Base-by-base conservation (phyloP, 2,329 filamentous ascomycete species). In the Arthrinium phaeospermum region DNA sequence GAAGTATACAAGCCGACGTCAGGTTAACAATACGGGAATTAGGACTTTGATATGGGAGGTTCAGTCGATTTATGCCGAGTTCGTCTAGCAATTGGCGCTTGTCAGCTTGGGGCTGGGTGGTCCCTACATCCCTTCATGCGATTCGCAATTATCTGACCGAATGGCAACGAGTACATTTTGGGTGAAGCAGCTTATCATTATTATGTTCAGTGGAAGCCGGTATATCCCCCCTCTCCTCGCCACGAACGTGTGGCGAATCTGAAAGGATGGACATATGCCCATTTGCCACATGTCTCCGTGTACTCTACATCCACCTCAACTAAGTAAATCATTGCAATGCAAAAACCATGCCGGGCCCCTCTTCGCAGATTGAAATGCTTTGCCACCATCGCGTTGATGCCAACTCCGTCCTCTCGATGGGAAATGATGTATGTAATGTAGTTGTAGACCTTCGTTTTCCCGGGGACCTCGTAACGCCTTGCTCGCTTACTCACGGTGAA, bases 391-490 rank as follows among this genome's bases (percentile, higher is more conserved):
- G 10, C 34, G 19, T n/a, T 12, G 57, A 24, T n/a, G 22, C 34
- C 12, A 41, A 64, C 57, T 41, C 57, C 57, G 34, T 37, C 34
- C 5, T n/a, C n/a, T 22, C 19, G 6, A 5, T 13, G 34, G 34
- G 10, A 64, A 64, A 64, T n/a, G 34, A 12, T 41, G 57, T 41
- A 12, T 41, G 57, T 41, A 24, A 12, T 41, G 34, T 24, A 41
- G 57, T 41, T 41, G 37, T 41, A 41, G 22, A 64, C 34, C 30
- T n/a, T 64, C 6, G 34, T n/a, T 41, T 61, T 64, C 57, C 57
- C 34, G 41, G 7, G 41, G n/a, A 64, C 57, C 57, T 30, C 34
- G n/a, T 41, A 53, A 71, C 70, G 61, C 70, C 57, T 68, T 71
- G 70, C 70, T 67, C 41, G 22, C 46, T 34, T 41, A 10, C 49